Evolutionary conservation across 352 stramenopile species (phyloP).

Genomic region (Pythium oligandrum): DNA sequence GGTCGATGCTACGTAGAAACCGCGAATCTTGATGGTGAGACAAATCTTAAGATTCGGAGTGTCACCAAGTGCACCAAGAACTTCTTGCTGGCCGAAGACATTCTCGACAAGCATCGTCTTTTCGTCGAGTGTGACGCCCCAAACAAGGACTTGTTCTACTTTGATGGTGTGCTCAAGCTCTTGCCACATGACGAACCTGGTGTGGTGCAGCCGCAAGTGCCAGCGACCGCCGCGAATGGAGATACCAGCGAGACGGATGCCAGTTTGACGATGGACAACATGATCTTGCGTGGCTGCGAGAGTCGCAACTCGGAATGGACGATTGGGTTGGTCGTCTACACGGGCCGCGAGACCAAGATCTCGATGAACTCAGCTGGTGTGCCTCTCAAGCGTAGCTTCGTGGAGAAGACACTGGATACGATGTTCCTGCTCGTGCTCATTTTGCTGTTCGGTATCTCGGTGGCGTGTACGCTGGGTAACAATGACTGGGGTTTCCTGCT

Average conservation of each 20-base stretch:
- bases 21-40: constrained; percentile 84
- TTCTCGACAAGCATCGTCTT: constrained; percentile 63
- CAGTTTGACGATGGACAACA: constrained; percentile 84
- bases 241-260: constrained; percentile 25
- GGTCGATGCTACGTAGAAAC: constrained; percentile 85
- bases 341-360: constrained; percentile 79
- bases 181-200: constrained; percentile 17
- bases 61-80: constrained; percentile 75
- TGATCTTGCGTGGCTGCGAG: constrained; percentile 81
- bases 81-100: constrained; percentile 65
- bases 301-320: constrained; percentile 85
- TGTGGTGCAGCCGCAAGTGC: neutral
- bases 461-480: constrained; percentile 78
- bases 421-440: constrained; percentile 88
- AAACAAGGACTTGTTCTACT: constrained; percentile 87
- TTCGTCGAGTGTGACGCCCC: constrained; percentile 73
- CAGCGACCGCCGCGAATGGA: neutral
- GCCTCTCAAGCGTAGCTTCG: constrained; percentile 81
- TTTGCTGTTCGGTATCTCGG: constrained; percentile 81
- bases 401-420: constrained; percentile 83
- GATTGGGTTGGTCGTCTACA: constrained; percentile 83
- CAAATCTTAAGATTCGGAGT: constrained; percentile 85
- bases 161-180: constrained; percentile 63
- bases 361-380: constrained; percentile 80
- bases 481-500: constrained; percentile 78